Evolutionary conservation across 2,329 filamentous ascomycete genomes (phyloP).

Genomic region (Septoria petroselini): DNA sequence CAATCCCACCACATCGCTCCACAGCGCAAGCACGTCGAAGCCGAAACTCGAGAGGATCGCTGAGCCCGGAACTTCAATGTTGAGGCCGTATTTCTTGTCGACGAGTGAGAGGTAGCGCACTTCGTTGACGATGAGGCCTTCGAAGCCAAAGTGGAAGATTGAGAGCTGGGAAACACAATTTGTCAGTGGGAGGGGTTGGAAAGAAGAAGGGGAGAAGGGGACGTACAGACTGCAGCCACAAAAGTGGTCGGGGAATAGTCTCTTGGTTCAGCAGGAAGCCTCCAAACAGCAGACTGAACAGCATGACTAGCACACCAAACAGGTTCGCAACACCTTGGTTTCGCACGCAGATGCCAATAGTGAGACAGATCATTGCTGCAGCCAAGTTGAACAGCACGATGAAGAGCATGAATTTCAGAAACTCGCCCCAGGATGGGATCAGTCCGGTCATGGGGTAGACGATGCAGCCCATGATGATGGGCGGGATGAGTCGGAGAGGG

Average conservation of each 20-base stretch:
- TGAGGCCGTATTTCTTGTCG: constrained; percentile 91
- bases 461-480: constrained; percentile 91
- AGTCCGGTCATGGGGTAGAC: constrained; percentile 98
- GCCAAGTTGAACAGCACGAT: constrained; percentile 95
- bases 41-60: constrained; percentile 93
- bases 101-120: constrained; percentile 84
- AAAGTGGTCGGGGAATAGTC: constrained; percentile 76
- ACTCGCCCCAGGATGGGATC: constrained; percentile 75
- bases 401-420: constrained; percentile 87
- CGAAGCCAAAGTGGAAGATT: constrained; percentile 97
- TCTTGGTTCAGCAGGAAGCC: constrained; percentile 92
- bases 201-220: not conserved
- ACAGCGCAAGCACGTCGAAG: constrained; percentile 82
- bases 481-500: constrained; percentile 87
- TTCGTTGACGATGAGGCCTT: constrained; percentile 95
- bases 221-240: constrained; percentile 82
- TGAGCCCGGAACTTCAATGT: constrained; percentile 92
- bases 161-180: constrained; percentile 69
- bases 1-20: constrained; percentile 77
- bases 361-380: constrained; percentile 87
- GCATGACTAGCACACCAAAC: constrained; percentile 92
- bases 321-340: constrained; percentile 89
- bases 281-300: constrained; percentile 93
- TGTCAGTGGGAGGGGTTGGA: too few species aligned
- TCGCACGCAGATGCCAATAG: constrained; percentile 92